A percentile compares a stretch with the other conserved stretches of the same genome.
Conservation (phyloP, 768 basidiomycete species). For the Gloeophyllum trabeum region DNA sequence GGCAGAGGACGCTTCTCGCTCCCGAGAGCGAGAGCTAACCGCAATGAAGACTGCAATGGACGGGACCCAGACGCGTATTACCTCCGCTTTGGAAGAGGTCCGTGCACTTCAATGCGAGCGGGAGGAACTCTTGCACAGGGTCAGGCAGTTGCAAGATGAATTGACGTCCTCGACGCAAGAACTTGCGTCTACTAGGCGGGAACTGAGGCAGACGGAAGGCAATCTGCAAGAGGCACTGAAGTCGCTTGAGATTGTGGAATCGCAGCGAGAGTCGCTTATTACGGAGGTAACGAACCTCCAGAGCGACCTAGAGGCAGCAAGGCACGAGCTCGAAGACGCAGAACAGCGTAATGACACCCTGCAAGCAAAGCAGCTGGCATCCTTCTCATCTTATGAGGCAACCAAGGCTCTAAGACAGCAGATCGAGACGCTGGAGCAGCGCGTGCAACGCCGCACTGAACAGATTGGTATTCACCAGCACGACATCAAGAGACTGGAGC, state of each 20-base stretch:
- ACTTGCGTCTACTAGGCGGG: slow-evolving; percentile 13
- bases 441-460: slow-evolving; percentile 55
- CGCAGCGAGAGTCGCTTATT: slow-evolving; percentile 55
- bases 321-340: slow-evolving; percentile 40
- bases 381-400: slow-evolving; percentile 44
- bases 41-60: too few species aligned
- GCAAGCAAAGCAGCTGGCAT: slow-evolving; percentile 55
- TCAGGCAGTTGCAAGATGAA: slow-evolving; percentile 11
- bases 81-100: background rate
- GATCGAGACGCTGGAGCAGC: slow-evolving; percentile 56
- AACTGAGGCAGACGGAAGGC: slow-evolving; percentile 29
- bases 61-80: background rate
- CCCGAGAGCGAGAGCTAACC: background rate
- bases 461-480: slow-evolving; percentile 74
- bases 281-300: slow-evolving; percentile 56
- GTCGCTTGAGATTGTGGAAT: slow-evolving; percentile 44
- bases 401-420: slow-evolving; percentile 46
- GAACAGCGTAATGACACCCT: slow-evolving; percentile 52
- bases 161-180: slow-evolving; percentile 6
- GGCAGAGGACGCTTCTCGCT: background rate
- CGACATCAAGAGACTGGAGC: slow-evolving; percentile 66
- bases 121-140: slow-evolving; percentile 5
- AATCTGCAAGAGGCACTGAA: slow-evolving; percentile 33
- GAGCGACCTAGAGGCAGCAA: slow-evolving; percentile 39
- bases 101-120: background rate